Conservation (phyloP, 2,329 filamentous ascomycete species). For the Colletotrichum shisoi region DNA sequence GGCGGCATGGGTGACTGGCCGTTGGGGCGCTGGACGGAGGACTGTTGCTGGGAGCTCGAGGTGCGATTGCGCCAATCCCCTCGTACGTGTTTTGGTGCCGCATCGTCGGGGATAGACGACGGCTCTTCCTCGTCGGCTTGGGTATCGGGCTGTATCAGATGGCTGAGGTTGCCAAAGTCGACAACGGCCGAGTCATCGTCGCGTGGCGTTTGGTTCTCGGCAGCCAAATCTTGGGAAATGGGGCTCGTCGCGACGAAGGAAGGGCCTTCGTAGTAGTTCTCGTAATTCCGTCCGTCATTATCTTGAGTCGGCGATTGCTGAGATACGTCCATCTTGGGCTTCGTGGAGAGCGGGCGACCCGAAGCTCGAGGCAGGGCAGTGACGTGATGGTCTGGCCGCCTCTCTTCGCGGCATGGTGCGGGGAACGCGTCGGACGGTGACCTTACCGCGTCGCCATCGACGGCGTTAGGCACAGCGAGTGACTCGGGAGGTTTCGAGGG, state of each 20-base stretch:
- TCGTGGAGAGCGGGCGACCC: conserved; percentile 12
- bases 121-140: conserved; percentile 55
- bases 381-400: conserved; percentile 22
- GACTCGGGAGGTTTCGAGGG: neutral
- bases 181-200: conserved; percentile 62
- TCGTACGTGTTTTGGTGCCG: conserved; percentile 50
- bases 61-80: conserved; percentile 51
- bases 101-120: conserved; percentile 44
- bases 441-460: conserved; percentile 25
- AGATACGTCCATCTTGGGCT: conserved; percentile 55
- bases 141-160: conserved; percentile 50
- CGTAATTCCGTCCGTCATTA: conserved; percentile 66
- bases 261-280: conserved; percentile 43
- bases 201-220: conserved; percentile 49
- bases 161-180: conserved; percentile 53
- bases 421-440: neutral
- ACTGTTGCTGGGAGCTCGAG: conserved; percentile 48
- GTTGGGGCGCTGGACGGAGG: conserved; percentile 39
- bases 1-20: conserved; percentile 47
- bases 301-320: conserved; percentile 64
- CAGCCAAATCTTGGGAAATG: conserved; percentile 40
- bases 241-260: conserved; percentile 37
- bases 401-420: conserved; percentile 24
- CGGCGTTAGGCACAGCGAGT: neutral
- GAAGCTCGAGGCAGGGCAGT: conserved; percentile 37